phyloP scores from a whole-genome alignment of 495 filamentous ascomycete genomes.

The Tuber calosporum region DNA sequence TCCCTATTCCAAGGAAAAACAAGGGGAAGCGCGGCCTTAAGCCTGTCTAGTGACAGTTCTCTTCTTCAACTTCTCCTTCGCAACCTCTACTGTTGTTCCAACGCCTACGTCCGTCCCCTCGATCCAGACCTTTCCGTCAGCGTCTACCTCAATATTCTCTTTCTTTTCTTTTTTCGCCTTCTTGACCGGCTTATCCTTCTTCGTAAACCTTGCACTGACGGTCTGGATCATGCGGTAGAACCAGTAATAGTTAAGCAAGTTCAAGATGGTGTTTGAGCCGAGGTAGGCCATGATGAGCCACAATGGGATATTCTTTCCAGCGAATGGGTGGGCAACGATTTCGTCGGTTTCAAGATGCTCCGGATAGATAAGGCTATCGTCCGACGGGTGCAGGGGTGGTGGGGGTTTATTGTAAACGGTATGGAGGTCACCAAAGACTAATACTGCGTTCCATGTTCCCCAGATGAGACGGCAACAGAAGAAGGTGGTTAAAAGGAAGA shows the following conservation, averaged over 20 bases:
- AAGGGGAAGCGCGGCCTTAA: constrained; percentile 17
- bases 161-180: constrained; percentile 42
- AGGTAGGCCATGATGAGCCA: constrained; percentile 79
- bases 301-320: constrained; percentile 53
- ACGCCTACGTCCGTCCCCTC: constrained; percentile 39
- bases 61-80: constrained; percentile 40
- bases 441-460: constrained; percentile 73
- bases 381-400: constrained; percentile 42
- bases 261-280: constrained; percentile 67
- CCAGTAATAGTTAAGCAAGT: constrained; percentile 89
- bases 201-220: constrained; percentile 70
- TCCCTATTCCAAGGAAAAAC: constrained; percentile 10
- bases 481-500: constrained; percentile 64
- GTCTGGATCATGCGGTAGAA: constrained; percentile 95
- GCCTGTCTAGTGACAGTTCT: constrained; percentile 9
- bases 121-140: constrained; percentile 11
- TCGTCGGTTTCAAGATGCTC: constrained; percentile 40
- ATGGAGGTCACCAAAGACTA: constrained; percentile 78
- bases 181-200: constrained; percentile 41
- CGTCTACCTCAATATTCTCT: constrained; percentile 36
- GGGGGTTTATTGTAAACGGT: constrained; percentile 47
- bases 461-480: constrained; percentile 84
- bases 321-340: constrained; percentile 26
- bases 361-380: constrained; percentile 34
- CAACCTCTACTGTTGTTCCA: constrained; percentile 29